Evolutionary conservation across 176 grass and related monocot genomes (phyloP).

Genomic region (Alopecurus myosuroides): DNA sequence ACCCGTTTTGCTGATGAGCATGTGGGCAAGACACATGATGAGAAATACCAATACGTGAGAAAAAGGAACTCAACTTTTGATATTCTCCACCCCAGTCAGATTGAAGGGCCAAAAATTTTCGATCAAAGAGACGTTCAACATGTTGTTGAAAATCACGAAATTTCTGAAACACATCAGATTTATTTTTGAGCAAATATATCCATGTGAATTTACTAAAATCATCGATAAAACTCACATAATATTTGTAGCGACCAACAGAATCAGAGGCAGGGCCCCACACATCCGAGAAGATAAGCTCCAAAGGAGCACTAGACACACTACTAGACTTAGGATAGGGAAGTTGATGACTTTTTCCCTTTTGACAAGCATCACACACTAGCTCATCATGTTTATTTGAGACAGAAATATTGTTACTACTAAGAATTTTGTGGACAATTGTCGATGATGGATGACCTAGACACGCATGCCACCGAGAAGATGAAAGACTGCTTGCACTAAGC

Average conservation of each 20-base stretch:
- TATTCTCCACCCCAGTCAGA: neutral
- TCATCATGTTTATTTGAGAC: neutral
- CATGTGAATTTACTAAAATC: neutral
- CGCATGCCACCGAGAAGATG: neutral
- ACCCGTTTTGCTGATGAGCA: neutral
- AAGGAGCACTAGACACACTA: neutral
- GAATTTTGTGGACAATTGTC: neutral
- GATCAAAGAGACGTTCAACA: neutral
- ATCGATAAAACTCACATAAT: neutral
- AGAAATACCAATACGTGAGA: neutral
- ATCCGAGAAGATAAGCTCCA: neutral
- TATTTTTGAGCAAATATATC: no score
- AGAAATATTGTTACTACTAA: neutral
- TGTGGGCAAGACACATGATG: neutral
- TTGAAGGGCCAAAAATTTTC: neutral
- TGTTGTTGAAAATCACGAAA: neutral
- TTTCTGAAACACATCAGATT: no score
- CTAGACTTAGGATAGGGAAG: neutral
- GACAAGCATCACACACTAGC: neutral
- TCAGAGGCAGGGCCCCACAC: neutral
- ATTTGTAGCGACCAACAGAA: neutral
- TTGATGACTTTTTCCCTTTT: neutral
- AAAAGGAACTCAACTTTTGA: neutral
- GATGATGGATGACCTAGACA: neutral
- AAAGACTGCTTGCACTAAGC: neutral